Conservation (phyloP, 306 rosid genomes). For the Castanea sativa region DNA sequence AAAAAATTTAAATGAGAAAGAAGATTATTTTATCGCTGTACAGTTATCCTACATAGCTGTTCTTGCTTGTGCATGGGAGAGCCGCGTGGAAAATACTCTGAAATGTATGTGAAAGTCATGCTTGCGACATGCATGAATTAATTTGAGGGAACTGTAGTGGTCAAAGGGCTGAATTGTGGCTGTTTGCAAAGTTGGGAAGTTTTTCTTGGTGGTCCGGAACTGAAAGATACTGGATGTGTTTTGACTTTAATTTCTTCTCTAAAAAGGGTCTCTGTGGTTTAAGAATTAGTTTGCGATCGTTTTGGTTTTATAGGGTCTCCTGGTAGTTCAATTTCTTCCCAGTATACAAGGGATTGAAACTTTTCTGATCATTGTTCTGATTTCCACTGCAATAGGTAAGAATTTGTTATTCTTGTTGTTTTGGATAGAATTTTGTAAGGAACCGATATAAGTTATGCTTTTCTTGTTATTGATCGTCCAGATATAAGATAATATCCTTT, state of each 20-base stretch:
- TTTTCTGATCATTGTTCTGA: constrained; percentile 14
- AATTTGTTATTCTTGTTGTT: not conserved
- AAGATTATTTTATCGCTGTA: not conserved
- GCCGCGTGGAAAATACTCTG: constrained; percentile 3
- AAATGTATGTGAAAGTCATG: constrained; percentile 13
- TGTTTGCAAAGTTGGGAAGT: not conserved
- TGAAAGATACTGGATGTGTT: not conserved
- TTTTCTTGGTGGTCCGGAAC: not conserved
- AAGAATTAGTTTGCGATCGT: not conserved
- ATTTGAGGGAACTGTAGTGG: not conserved
- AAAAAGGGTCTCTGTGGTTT: not conserved
- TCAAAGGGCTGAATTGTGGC: constrained; percentile 15
- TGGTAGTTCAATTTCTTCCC: constrained; percentile 3
- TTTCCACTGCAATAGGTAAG: constrained; percentile 21
- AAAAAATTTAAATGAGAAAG: not conserved
- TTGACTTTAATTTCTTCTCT: not conserved
- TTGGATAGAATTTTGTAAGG: constrained; percentile 11
- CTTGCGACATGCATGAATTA: constrained; percentile 12
- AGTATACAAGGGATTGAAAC: constrained; percentile 14
- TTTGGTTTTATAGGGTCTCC: not conserved
- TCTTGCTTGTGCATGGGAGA: not conserved
- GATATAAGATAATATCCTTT: constrained; percentile 31
- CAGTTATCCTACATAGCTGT: not conserved
- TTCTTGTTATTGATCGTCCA: constrained; percentile 24
- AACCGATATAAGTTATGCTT: constrained; percentile 19